Conservation (phyloP, 352 stramenopile genomes). For the Pythium brachiatum region DNA sequence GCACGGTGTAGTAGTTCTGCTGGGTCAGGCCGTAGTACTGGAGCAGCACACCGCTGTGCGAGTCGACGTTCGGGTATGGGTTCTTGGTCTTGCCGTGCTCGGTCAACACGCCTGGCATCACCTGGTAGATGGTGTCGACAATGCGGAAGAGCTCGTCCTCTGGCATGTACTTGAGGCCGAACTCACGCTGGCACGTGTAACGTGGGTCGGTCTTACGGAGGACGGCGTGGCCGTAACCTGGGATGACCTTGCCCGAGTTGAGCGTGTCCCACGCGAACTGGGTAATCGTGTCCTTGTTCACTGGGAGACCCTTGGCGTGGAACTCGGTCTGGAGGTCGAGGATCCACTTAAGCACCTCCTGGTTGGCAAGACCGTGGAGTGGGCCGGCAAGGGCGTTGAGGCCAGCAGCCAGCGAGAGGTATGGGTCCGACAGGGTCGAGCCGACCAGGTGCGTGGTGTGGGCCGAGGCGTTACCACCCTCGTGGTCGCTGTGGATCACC, state of each 20-base stretch:
- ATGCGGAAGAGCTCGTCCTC: slow-evolving; percentile 99
- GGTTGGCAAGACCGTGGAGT: slow-evolving; percentile 98
- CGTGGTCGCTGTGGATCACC: slow-evolving; percentile 99
- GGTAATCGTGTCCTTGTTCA: slow-evolving; percentile 98
- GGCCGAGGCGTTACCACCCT: slow-evolving; percentile 98
- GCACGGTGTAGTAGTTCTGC: slow-evolving; percentile 99
- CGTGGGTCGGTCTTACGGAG: slow-evolving; percentile 98
- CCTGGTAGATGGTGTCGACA: slow-evolving; percentile 98
- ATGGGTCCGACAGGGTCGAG: slow-evolving; percentile 97
- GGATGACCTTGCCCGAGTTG: slow-evolving; percentile 99
- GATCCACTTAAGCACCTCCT: slow-evolving; percentile 96
- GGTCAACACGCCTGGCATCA: slow-evolving; percentile 98
- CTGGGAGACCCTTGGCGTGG: slow-evolving; percentile 92
- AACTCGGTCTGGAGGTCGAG: slow-evolving; percentile 96
- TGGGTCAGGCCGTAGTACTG: slow-evolving; percentile 99
- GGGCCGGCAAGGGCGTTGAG: slow-evolving; percentile 97
- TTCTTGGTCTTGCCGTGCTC: slow-evolving; percentile 99
- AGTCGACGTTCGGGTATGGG: slow-evolving; percentile 99
- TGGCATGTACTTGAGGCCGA: slow-evolving; percentile 99
- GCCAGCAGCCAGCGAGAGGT: slow-evolving; percentile 95
- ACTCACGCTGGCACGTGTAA: slow-evolving; percentile 99
- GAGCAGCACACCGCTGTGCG: slow-evolving; percentile 97
- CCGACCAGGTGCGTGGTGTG: slow-evolving; percentile 99
- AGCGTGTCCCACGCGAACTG: slow-evolving; percentile 99
- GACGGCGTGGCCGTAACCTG: slow-evolving; percentile 97